These are phyloP conservation scores for Luvunga scandens DNA, from an alignment of 345 rosid genomes.

Conservation along the genomic window DNA sequence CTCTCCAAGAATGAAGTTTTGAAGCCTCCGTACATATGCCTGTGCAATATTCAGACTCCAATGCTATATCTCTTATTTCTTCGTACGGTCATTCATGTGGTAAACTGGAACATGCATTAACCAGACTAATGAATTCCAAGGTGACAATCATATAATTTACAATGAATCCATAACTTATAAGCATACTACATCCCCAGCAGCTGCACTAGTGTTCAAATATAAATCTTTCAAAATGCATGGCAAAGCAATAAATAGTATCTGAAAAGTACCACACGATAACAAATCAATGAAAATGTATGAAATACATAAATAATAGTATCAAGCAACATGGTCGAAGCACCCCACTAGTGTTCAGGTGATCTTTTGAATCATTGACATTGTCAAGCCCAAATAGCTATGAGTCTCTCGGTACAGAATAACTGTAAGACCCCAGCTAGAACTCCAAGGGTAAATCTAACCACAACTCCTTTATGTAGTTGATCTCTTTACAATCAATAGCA, in stretches of 20 bases:
- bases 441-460: too few species aligned
- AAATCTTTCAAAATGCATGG: neutral
- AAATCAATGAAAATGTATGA: neutral
- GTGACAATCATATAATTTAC: neutral
- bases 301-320: neutral
- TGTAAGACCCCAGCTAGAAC: too few species aligned
- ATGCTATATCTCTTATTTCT: neutral
- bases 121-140: neutral
- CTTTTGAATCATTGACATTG: neutral
- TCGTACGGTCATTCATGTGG: neutral
- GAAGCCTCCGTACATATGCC: constrained; percentile 99
- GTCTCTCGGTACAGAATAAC: neutral
- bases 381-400: neutral
- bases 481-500: too few species aligned
- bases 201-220: neutral
- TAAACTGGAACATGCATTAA: neutral
- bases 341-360: neutral
- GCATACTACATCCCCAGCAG: neutral
- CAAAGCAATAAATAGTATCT: neutral
- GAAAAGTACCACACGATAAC: neutral
- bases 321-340: neutral
- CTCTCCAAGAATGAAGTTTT: constrained; percentile 94
- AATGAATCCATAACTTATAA: neutral
- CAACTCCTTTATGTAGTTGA: too few species aligned
- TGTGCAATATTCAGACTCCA: constrained; percentile 37